Conservation (phyloP, 2,329 filamentous ascomycete species). For the Cytospora chrysosperma region DNA sequence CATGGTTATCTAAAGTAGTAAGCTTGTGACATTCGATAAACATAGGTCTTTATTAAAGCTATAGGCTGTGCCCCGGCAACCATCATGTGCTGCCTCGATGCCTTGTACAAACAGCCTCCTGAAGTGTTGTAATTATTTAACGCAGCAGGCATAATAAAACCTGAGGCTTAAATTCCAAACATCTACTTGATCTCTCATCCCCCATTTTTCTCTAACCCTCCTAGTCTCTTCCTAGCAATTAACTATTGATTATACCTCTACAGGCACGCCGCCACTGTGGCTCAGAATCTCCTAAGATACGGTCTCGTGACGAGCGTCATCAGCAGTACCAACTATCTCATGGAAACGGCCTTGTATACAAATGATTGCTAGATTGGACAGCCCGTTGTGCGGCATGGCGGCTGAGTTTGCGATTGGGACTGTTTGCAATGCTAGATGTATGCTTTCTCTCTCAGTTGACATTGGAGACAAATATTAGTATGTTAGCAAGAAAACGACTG, state of each 20-base stretch:
- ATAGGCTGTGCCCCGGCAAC: slow-evolving; percentile 80
- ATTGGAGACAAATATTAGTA: rapidly evolving
- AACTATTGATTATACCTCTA: background rate
- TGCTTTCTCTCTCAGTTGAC: background rate
- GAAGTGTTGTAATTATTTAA: slow-evolving; percentile 84
- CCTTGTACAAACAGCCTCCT: slow-evolving; percentile 96
- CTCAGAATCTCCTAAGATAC: slow-evolving; percentile 99
- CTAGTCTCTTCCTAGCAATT: background rate
- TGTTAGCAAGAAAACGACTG: too few relatives aligned
- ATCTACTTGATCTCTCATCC: background rate
- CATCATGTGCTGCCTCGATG: slow-evolving; percentile 59
- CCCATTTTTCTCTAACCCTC: background rate
- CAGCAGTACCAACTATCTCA: slow-evolving; percentile 74
- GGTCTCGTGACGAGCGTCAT: slow-evolving; percentile 84
- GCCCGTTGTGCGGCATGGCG: slow-evolving; percentile 77
- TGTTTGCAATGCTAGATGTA: slow-evolving; percentile 72
- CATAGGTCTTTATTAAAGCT: slow-evolving; percentile 78
- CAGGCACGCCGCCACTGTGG: slow-evolving; percentile 72
- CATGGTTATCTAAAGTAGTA: too few relatives aligned
- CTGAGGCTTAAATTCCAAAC: slow-evolving; percentile 52
- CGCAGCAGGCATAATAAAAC: slow-evolving; percentile 96
- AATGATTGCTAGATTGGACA: too few relatives aligned
- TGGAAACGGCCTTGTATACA: slow-evolving; percentile 71
- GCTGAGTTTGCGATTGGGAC: slow-evolving; percentile 86
- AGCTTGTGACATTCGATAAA: background rate